phyloP scores from a whole-genome alignment of 306 rosid genomes.

The Macrotyloma uniflorum region DNA sequence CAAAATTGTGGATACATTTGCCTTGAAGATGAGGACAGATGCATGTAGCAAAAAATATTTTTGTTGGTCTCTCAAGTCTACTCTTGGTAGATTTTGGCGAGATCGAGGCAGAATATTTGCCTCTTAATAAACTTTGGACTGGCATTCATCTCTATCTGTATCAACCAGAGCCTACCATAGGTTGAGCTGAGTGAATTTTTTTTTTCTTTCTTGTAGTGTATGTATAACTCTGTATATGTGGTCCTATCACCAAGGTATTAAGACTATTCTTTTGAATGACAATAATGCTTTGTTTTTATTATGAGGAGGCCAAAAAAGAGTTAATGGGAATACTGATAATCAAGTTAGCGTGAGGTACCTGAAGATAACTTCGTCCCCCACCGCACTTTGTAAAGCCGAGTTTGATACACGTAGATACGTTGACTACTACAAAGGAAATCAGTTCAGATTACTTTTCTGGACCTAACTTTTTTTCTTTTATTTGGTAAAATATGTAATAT shows the following conservation, averaged over 20 bases:
- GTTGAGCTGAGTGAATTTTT: neutral
- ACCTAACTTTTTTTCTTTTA: neutral
- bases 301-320: neutral
- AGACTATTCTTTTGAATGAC: neutral
- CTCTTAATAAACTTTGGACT: conserved; percentile 29
- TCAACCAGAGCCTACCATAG: neutral
- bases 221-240: neutral
- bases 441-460: neutral
- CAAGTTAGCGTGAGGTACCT: conserved; percentile 22
- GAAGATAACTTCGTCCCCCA: conserved; percentile 12
- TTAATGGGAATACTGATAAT: neutral
- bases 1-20: conserved; percentile 24
- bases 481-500: neutral
- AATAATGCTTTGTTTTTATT: neutral
- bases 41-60: neutral
- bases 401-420: conserved; percentile 25
- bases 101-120: conserved; percentile 14
- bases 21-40: neutral
- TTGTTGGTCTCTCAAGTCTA: neutral
- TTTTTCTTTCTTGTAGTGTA: neutral
- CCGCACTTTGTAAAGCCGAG: conserved; percentile 16
- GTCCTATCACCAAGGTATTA: neutral
- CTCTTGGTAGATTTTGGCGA: conserved; percentile 25
- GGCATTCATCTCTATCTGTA: neutral
- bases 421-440: neutral